Conservation (phyloP, 805 yeast species). For the Candida dajiaensis region DNA sequence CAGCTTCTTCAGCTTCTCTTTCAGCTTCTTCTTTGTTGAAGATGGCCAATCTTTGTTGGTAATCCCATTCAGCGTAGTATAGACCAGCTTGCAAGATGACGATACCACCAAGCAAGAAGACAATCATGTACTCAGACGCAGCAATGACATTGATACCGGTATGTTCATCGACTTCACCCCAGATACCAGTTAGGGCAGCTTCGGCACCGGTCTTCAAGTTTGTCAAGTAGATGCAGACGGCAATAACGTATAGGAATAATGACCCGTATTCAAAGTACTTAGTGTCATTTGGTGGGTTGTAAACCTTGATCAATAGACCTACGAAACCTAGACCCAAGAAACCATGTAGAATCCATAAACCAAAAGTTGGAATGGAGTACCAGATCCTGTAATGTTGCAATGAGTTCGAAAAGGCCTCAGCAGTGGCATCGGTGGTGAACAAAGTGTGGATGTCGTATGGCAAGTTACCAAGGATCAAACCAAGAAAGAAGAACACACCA, state of each 20-base stretch:
- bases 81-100: conserved; percentile 81
- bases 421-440: conserved; percentile 51
- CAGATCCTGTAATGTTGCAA: conserved; percentile 69
- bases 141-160: conserved; percentile 91
- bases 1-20: conserved; percentile 9
- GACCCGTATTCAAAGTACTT: conserved; percentile 89
- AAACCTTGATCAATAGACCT: conserved; percentile 73
- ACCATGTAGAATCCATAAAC: conserved; percentile 57
- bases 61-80: conserved; percentile 75
- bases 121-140: conserved; percentile 76
- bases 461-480: conserved; percentile 70
- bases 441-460: conserved; percentile 77
- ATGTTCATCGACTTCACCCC: conserved; percentile 90
- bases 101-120: conserved; percentile 70
- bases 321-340: conserved; percentile 59
- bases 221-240: conserved; percentile 75
- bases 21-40: conserved; percentile 28
- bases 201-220: conserved; percentile 78
- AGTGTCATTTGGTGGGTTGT: conserved; percentile 81
- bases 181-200: conserved; percentile 61
- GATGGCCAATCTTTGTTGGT: conserved; percentile 29
- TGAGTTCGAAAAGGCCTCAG: conserved; percentile 52
- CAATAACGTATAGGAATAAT: conserved; percentile 64
- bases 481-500: conserved; percentile 65
- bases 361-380: conserved; percentile 56